Percentiles rank a stretch among this genome's conserved stretches.
Evolutionary conservation across 2,329 filamentous ascomycete species (phyloP).

Genomic region (Fusarium sp.): DNA sequence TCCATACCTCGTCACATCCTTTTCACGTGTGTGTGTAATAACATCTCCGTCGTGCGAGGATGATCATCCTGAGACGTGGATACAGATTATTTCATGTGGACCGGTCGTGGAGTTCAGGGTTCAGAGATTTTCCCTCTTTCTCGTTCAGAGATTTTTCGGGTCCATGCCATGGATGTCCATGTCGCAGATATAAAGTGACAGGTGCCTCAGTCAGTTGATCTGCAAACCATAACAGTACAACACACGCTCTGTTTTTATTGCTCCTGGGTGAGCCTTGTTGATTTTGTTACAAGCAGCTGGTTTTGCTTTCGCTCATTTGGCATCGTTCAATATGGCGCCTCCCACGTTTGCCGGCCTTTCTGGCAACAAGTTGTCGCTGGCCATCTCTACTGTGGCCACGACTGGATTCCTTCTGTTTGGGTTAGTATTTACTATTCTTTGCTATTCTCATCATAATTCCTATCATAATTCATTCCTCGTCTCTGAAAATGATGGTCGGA

Average conservation of each 20-base stretch:
- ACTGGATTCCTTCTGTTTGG: slow-evolving; percentile 72
- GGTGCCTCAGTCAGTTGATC: neutral
- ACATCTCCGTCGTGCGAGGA: slow-evolving; percentile 21
- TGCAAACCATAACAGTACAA: neutral
- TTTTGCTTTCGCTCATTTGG: slow-evolving; percentile 22
- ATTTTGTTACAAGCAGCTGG: slow-evolving; percentile 33
- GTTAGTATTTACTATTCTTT: neutral
- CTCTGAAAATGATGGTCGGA: neutral
- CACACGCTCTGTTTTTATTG: slow-evolving; percentile 12
- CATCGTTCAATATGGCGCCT: slow-evolving; percentile 59
- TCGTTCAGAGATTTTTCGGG: neutral
- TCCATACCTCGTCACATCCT: neutral
- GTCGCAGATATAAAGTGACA: slow-evolving; percentile 30
- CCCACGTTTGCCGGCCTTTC: slow-evolving; percentile 69
- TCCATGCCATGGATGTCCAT: neutral
- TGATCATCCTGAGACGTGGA: slow-evolving; percentile 39
- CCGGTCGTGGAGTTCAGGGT: slow-evolving; percentile 14
- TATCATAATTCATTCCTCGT: neutral
- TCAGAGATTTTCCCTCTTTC: slow-evolving; percentile 10
- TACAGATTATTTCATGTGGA: slow-evolving; percentile 18
- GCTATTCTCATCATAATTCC: neutral
- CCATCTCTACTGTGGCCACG: slow-evolving; percentile 72
- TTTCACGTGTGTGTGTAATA: neutral
- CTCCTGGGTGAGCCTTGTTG: slow-evolving; percentile 33
- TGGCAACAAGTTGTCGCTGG: slow-evolving; percentile 66